Evolutionary conservation across 257 asterid species (phyloP).

Genomic region (Paraleonurus japonicus): DNA sequence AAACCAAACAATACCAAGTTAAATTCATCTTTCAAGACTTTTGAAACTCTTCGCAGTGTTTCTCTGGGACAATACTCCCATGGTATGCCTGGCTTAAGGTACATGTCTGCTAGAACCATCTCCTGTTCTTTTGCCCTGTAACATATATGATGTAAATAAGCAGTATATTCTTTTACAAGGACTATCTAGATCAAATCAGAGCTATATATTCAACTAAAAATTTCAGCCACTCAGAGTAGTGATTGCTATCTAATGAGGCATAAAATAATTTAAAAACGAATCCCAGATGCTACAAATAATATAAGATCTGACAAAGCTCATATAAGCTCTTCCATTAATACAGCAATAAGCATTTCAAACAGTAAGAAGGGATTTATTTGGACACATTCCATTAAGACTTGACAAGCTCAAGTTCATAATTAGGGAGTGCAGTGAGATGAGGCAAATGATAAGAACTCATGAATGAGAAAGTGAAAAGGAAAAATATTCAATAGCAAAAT

Average conservation of each 20-base stretch:
- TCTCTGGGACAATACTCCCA: slow-evolving; percentile 98
- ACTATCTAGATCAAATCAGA: not conserved
- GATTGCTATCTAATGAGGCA: slow-evolving; percentile 4
- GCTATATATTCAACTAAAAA: slow-evolving; percentile 4
- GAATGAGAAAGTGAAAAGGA: no score
- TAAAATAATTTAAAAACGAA: not conserved
- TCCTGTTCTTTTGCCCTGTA: slow-evolving; percentile 87
- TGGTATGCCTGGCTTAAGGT: slow-evolving; percentile 67
- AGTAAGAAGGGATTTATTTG: no score
- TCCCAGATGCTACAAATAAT: not conserved
- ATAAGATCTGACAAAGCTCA: no score
- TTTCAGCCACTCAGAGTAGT: not conserved
- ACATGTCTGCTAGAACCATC: slow-evolving; percentile 94
- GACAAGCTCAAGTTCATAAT: no score
- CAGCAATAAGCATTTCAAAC: no score
- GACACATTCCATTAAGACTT: no score
- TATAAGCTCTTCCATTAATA: no score
- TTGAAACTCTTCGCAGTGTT: slow-evolving; percentile 67
- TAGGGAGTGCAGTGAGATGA: no score
- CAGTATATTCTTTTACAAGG: not conserved
- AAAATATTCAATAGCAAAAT: not conserved
- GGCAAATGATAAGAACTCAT: no score
- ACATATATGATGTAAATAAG: slow-evolving; percentile 18
- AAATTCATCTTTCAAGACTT: slow-evolving; percentile 75
- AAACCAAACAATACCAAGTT: slow-evolving; percentile 58